Base-by-base conservation (phyloP, 1,139 yeast species). In the Protomyces pachydermus region DNA sequence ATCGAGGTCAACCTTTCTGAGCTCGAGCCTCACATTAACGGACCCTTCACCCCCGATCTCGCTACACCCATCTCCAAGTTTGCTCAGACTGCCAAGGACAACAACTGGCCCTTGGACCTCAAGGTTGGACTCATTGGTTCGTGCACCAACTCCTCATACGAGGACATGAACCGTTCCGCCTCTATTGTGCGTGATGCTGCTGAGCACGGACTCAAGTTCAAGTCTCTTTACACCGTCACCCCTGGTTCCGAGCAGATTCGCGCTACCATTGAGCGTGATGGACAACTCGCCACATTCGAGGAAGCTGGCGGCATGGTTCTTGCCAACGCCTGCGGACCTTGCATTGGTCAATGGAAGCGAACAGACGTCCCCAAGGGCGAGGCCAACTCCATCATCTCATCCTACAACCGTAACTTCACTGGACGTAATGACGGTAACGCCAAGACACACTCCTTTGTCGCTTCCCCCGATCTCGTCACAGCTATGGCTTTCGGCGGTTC, bases 271-370 rank as follows among this genome's bases (percentile, higher is more conserved):
- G 97, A 87, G 75, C 88, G 98, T 81, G 98, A 93, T 77, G 98
- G 98, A 74, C 91, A 87, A 81, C 83, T 91, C 74, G 80, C 87
- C 75, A 87, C 91, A 72, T 91, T 93, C 80, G 85, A 86, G 78
- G 95, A 89, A 75, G 88, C 87, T 72, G 98, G 98, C 74, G 98
- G 96, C 81, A 82, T 87, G 69, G 97, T 93, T 68, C 83, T 93
- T 79, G 98, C 98, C 71, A 93, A 93, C 78, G 98, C 98, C 69
- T 91, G 98, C 84, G 98, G 98, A 78, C 98, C 98, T 79, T 91
- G 98, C 85, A 93, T 93, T 76, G 98, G 98, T 78, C 98, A 93
- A 84, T 93, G 98, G 98, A 98, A 93, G 78, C 89, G 98, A 83
- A 91, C 84, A 76, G 98, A 93, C 78, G 84, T 91, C 78, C 84